phyloP scores from a whole-genome alignment of 352 stramenopile genomes.

The Phytophthora fragariaefolia region DNA sequence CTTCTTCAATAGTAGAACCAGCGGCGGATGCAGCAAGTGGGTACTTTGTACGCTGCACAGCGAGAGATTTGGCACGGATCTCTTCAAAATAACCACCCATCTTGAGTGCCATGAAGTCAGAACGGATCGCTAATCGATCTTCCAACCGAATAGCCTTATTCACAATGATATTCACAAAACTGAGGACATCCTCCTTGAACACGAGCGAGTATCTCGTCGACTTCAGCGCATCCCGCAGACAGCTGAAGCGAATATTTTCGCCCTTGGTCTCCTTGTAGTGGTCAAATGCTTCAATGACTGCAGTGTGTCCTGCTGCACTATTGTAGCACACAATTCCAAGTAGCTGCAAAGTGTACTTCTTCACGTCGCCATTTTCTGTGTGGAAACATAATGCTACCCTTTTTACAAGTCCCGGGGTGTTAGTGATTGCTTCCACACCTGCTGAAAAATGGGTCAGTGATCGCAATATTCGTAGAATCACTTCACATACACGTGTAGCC shows the following conservation, averaged over 20 bases:
- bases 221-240: slow-evolving; percentile 79
- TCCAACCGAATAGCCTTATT: slow-evolving; percentile 89
- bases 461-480: slow-evolving; percentile 78
- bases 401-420: slow-evolving; percentile 81
- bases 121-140: slow-evolving; percentile 81
- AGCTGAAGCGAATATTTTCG: slow-evolving; percentile 82
- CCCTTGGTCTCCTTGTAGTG: slow-evolving; percentile 88
- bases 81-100: slow-evolving; percentile 90
- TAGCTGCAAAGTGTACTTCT: slow-evolving; percentile 84
- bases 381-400: slow-evolving; percentile 84
- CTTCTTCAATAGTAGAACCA: slow-evolving; percentile 28
- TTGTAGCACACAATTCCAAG: slow-evolving; percentile 90
- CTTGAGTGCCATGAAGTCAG: slow-evolving; percentile 86
- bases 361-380: slow-evolving; percentile 82
- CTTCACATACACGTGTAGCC: slow-evolving; percentile 74
- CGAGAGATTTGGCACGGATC: slow-evolving; percentile 82
- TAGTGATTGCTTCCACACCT: slow-evolving; percentile 84
- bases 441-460: slow-evolving; percentile 83
- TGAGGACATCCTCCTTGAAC: slow-evolving; percentile 91
- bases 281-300: slow-evolving; percentile 83
- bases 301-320: slow-evolving; percentile 78
- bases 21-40: slow-evolving; percentile 51
- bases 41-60: slow-evolving; percentile 77
- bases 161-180: slow-evolving; percentile 91
- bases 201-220: slow-evolving; percentile 84